Evolutionary conservation across 2,329 filamentous ascomycete species (phyloP).

Genomic region (Stachybotrys elegans): DNA sequence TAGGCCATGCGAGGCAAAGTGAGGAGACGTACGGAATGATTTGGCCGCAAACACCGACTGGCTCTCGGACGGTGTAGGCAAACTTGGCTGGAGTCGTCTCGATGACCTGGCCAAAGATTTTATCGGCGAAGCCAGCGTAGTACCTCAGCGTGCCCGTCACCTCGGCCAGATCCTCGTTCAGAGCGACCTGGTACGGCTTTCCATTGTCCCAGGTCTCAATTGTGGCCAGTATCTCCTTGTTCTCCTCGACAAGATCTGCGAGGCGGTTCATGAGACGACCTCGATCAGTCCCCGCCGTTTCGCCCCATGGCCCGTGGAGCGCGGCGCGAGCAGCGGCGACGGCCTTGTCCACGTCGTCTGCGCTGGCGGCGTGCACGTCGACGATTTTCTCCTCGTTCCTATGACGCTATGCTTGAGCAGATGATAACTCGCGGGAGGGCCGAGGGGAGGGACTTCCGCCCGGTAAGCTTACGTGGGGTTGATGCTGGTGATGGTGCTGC

Average conservation of each 20-base stretch:
- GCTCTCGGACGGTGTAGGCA: constrained; percentile 61
- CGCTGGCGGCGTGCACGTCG: constrained; percentile 21
- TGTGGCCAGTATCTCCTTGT: constrained; percentile 43
- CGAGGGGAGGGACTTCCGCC: too few relatives aligned
- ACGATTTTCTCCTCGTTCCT: constrained; percentile 23
- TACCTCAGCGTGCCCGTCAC: constrained; percentile 26
- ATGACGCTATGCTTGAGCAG: too few relatives aligned
- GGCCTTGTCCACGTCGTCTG: constrained; percentile 22
- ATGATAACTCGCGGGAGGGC: too few relatives aligned
- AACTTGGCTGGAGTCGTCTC: constrained; percentile 70
- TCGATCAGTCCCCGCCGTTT: constrained; percentile 58
- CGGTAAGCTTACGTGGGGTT: constrained; percentile 20
- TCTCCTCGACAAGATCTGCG: constrained; percentile 52
- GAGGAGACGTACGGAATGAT: constrained; percentile 73
- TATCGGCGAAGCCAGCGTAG: constrained; percentile 75
- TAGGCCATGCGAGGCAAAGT: too few relatives aligned
- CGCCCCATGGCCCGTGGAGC: constrained; percentile 62
- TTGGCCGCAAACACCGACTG: constrained; percentile 69
- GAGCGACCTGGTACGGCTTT: constrained; percentile 56
- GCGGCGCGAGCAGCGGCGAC: constrained; percentile 53
- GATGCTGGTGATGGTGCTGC: constrained; percentile 19
- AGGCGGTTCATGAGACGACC: constrained; percentile 66
- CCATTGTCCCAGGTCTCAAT: constrained; percentile 66
- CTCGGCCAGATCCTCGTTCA: constrained; percentile 53
- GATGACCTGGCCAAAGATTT: constrained; percentile 76